Evolutionary conservation across 495 filamentous ascomycete genomes (phyloP), one percentile per base, ranked within the genome.

Genomic region (Neurospora sp.): DNA sequence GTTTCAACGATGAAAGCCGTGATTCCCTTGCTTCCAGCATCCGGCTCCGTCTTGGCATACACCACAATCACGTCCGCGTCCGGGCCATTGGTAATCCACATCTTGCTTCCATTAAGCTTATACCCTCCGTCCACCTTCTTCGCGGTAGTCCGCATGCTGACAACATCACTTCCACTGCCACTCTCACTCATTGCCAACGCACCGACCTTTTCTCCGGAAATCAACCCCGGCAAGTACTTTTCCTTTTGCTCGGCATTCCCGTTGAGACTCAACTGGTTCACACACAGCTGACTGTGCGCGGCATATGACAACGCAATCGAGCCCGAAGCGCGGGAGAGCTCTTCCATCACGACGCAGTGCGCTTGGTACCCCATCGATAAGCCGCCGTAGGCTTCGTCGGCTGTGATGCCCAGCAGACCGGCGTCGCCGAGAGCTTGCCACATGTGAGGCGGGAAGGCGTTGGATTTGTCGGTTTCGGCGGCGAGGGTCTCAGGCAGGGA

Each of bases 21-120:
- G 82, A 99, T 97, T 66, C 96, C 96, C 82, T 96, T 97, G 74
- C 91, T 93, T 24, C 86, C 95, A 71, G 86, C 88, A 11, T 90
- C 86, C 21, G 95, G 95, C 54, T 89, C 87, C 7, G 96, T 97
- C 84, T 99, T 99, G 24, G 96, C 96, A 82, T 99, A 99, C 28
- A 99, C 94, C 69, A 99, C 88, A 17, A 98, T 88, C 37, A 90
- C 85, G 80, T 97, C 89, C 54, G 94, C 96, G 77, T 98, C 96
- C 19, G 96, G 96, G 17, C 96, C 96, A 78, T 99, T 99, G 37
- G 96, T 99, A 75, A 99, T 99, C 96, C 96, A 99, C 96, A 99
- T 98, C 87, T 99, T 99, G 31, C 92, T 93, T 17, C 96, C 96
- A 76, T 93, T 93, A 71, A 99, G 86, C 39, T 93, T 36, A 83